Evolutionary conservation across 352 stramenopile genomes (phyloP), one percentile per base, ranked within the genome.

Genomic region (Aphanomyces astaci): DNA sequence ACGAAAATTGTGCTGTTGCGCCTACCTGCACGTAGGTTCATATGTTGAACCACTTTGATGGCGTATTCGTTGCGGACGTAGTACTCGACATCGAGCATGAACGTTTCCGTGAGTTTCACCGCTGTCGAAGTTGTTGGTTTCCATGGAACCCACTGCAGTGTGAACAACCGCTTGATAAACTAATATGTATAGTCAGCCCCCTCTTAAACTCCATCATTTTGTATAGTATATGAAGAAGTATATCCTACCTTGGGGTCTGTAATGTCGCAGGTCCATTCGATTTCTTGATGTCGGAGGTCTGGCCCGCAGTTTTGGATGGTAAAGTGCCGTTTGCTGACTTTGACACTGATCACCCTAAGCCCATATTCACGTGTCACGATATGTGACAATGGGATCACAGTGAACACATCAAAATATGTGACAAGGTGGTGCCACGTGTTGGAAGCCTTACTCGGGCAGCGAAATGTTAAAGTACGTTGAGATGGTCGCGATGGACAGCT

Each of bases 81-180:
- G 33, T 51, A 68, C 24, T 40, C 11, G 10, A 68, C 48, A n/a
- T 68, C 46, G 2, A 68, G 10, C 10, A 68, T 49, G 51, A 32
- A 68, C 10, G 40, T 68, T 49, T 68, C 62, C 27, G 32, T 59
- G 5, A 68, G 40, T 31, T 68, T 68, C 11, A 59, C 33, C 2
- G 62, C 62, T 7, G 54, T 59, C 22, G 40, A 31, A 19, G 40
- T 10, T 9, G 43, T 68, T 3, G 62, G 62, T 13, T 55, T 24
- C 62, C 62, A 68, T 13, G 62, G 62, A 3, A 68, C 62, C 62
- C 62, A 68, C 36, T 68, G 62, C 51, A 68, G 31, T 25, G 30
- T 31, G 22, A 68, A 48, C 40, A 68, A 22, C 27, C 59, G 57
- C 1, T n/a, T 4, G 30, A 68, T 68, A 15, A 68, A 59, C 62